Conservation (phyloP, 2,329 filamentous ascomycete species). For the Ophiostoma piceae region DNA sequence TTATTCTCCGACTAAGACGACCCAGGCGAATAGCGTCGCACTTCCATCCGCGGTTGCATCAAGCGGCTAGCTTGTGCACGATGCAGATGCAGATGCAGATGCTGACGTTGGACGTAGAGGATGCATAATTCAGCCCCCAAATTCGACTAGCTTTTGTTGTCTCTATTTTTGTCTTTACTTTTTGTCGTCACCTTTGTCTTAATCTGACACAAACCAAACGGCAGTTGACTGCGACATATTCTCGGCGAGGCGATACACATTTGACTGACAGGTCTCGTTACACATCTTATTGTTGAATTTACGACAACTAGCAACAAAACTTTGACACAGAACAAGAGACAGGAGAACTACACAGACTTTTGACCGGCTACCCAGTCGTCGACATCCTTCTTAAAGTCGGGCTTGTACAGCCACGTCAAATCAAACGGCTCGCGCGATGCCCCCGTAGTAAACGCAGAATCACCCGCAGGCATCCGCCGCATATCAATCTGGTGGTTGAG, state of each 20-base stretch:
- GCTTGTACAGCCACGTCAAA: background rate
- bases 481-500: slow-evolving; percentile 23
- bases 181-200: background rate
- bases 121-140: too few species aligned
- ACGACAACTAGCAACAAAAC: too few species aligned
- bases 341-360: background rate
- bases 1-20: background rate
- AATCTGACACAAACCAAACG: background rate
- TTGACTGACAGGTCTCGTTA: slow-evolving; percentile 1
- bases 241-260: background rate
- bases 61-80: background rate
- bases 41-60: background rate
- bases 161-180: background rate
- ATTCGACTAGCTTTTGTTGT: too few species aligned
- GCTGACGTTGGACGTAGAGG: too few species aligned
- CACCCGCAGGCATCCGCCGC: slow-evolving; percentile 20
- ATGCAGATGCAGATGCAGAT: too few species aligned
- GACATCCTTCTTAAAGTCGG: background rate
- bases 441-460: background rate
- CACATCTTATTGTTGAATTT: too few species aligned
- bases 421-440: background rate
- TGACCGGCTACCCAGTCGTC: background rate
- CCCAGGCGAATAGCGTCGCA: background rate
- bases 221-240: background rate
- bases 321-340: too few species aligned